Conservation (phyloP, 768 basidiomycete species). For the Mycena rebaudengoi region DNA sequence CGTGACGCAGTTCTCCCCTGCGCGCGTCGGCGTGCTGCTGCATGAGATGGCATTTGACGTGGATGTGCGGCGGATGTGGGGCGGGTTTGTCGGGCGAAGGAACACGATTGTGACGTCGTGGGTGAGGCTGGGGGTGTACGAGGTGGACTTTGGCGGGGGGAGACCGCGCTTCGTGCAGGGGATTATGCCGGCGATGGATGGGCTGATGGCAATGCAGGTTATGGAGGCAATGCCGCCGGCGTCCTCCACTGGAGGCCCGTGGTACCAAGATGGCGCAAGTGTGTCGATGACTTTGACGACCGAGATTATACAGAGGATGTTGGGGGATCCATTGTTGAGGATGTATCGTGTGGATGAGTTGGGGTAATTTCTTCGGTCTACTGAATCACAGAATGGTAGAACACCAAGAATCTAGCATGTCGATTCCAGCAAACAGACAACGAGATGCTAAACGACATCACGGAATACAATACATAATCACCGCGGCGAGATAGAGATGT, state of each 20-base stretch:
- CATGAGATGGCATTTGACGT: conserved; percentile 43
- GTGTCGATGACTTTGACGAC: conserved; percentile 33
- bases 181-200: conserved; percentile 44
- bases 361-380: not conserved
- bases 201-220: conserved; percentile 41
- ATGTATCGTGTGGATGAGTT: conserved; percentile 19
- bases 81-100: conserved; percentile 42
- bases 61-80: conserved; percentile 42
- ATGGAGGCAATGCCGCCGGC: conserved; percentile 36
- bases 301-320: conserved; percentile 32
- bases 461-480: too few relatives aligned
- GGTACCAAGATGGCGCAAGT: conserved; percentile 33
- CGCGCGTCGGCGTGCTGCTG: conserved; percentile 38
- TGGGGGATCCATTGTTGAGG: conserved; percentile 35
- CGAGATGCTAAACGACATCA: too few relatives aligned
- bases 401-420: too few relatives aligned
- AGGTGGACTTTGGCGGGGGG: conserved; percentile 43
- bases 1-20: conserved; percentile 33
- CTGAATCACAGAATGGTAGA: too few relatives aligned
- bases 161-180: conserved; percentile 38
- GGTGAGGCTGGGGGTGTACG: conserved; percentile 41
- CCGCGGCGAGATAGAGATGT: too few relatives aligned
- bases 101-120: conserved; percentile 46
- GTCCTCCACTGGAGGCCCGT: conserved; percentile 14
- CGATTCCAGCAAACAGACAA: too few relatives aligned